Percentiles rank a stretch among this genome's conserved stretches.
Evolutionary conservation across 2,329 filamentous ascomycete species (phyloP).

Genomic region (Coniella lustricola): DNA sequence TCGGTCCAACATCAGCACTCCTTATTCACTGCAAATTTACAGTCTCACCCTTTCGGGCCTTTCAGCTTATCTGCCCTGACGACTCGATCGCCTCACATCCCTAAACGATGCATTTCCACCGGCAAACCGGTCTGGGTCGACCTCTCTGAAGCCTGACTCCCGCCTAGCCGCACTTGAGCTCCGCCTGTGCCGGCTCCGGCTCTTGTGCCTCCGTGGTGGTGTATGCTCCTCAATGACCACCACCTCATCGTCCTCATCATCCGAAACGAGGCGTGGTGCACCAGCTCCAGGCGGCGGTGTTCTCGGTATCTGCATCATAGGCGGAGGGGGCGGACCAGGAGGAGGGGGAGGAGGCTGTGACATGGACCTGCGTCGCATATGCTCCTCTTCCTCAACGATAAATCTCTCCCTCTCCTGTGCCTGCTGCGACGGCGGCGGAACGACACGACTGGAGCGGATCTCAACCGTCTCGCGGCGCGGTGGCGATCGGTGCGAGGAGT

Average conservation of each 20-base stretch:
- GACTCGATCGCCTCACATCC: conserved; percentile 27
- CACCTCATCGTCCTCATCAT: conserved; percentile 25
- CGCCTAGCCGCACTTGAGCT: conserved; percentile 20
- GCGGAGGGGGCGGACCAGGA: too few relatives aligned
- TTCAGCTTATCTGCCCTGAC: conserved; percentile 25
- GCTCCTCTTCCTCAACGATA: conserved; percentile 22
- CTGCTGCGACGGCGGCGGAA: not conserved
- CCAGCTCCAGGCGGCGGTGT: conserved; percentile 14
- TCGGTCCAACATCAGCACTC: too few relatives aligned
- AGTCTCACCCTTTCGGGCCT: too few relatives aligned
- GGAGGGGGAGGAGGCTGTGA: conserved; percentile 5
- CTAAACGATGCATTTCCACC: conserved; percentile 24
- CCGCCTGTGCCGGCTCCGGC: conserved; percentile 17
- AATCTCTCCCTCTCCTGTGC: conserved; percentile 18
- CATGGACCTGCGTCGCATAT: conserved; percentile 14
- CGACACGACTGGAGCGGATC: conserved; percentile 18
- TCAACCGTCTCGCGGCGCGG: conserved; percentile 23
- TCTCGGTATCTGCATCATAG: not conserved
- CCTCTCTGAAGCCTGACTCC: conserved; percentile 24
- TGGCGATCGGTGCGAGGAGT: conserved; percentile 3
- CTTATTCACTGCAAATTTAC: too few relatives aligned
- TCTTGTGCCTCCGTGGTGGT: conserved; percentile 21
- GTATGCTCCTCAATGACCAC: conserved; percentile 29
- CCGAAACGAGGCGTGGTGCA: conserved; percentile 16
- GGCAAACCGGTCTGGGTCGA: conserved; percentile 26